Evolutionary conservation across 2,329 filamentous ascomycete species (phyloP).

Genomic region (Trichothecium roseum): DNA sequence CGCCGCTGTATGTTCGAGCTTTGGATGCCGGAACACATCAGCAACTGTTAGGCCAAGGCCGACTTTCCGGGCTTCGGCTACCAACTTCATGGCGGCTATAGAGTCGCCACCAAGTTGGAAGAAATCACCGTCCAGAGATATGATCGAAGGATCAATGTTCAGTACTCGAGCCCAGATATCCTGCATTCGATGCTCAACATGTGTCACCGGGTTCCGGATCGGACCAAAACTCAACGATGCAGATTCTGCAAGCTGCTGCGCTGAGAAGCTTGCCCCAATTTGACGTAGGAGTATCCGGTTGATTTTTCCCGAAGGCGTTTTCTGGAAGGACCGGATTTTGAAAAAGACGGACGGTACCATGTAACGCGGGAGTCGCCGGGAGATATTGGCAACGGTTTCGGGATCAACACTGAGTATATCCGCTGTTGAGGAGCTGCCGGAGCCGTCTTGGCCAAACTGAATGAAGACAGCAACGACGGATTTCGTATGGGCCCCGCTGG

Average conservation of each 20-base stretch:
- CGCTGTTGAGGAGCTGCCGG: conserved; percentile 9
- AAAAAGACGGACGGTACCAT: conserved; percentile 3
- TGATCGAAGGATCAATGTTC: conserved; percentile 16
- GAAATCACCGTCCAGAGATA: conserved; percentile 33
- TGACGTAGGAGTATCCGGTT: conserved; percentile 29
- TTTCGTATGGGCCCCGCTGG: background rate
- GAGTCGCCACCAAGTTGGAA: conserved; percentile 39
- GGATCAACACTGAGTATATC: conserved; percentile 9
- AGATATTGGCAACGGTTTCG: background rate
- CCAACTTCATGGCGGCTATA: conserved; percentile 36
- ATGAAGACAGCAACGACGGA: background rate
- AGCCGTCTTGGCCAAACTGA: background rate
- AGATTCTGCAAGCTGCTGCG: conserved; percentile 22
- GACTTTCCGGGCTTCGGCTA: conserved; percentile 16
- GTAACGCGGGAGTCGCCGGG: conserved; percentile 1
- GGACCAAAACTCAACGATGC: conserved; percentile 4
- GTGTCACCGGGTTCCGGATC: background rate
- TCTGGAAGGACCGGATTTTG: background rate
- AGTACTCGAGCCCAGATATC: conserved; percentile 26
- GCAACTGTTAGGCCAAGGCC: conserved; percentile 9
- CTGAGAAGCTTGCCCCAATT: conserved; percentile 21
- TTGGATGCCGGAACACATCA: conserved; percentile 12
- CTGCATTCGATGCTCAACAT: conserved; percentile 10
- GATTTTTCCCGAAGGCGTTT: conserved; percentile 23
- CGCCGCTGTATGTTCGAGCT: conserved; percentile 1